Evolutionary conservation across 1,139 yeast genomes (phyloP), one percentile per base, ranked within the genome.

Genomic region (Pichia sp.): DNA sequence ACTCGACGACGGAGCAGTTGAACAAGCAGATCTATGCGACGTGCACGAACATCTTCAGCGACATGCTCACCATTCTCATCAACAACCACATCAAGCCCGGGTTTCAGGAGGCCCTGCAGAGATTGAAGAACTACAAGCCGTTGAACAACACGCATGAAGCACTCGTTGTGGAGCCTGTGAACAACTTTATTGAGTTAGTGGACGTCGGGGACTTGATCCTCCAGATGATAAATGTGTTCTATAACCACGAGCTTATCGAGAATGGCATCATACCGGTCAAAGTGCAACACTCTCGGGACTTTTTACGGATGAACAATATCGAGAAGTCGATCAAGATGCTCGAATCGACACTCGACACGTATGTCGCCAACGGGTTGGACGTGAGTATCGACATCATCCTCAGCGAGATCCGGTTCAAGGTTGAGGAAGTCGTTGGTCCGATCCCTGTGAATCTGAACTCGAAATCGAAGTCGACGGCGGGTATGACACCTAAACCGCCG

Each of bases 121-220:
- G 89, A 42, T 70, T 93, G 50, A 76, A 81, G 48, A 77, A 79
- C 34, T 93, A 89, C 59, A 83, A 85, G 53, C 91, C 95, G 0
- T 75, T 51, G 8, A 40, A 53, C 32, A 31, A 40, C 12, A 41
- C 42, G 15, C 28, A 43, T 24, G 34, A 73, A 18, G n/a, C n/a
- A n/a, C n/a, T n/a, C n/a, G n/a, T n/a, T n/a, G n/a, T n/a, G 11
- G 94, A 86, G 55, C 98, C 99, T 0, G 72, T 93, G 44, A 86
- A 87, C 0, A 78, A 87, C 46, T 93, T 93, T 60, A 86, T 94
- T 18, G 97, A 91, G 62, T 72, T 93, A 53, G 94, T 93, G 38
- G 93, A 91, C 58, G 83, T 89, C 57, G 98, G 96, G 8, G 99
- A 93, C 63, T 70, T 91, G 52, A 88, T 93, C 28, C 85, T 89